Evolutionary conservation across 352 stramenopile genomes (phyloP).

Genomic region (Nannochloropsis limnetica): DNA sequence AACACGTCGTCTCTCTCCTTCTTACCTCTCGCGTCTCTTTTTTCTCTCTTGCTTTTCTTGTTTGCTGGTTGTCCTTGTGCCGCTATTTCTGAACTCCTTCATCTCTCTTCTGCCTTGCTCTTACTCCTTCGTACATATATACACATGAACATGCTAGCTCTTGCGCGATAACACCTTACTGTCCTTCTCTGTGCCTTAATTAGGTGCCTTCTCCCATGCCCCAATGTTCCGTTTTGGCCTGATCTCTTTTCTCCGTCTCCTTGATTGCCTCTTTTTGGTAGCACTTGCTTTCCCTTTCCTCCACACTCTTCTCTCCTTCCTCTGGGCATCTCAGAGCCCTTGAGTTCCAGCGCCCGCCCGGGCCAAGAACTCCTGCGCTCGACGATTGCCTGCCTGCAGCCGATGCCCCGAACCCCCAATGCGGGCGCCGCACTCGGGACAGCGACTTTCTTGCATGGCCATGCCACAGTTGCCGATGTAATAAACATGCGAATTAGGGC

Average conservation of each 20-base stretch:
- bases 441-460: slow-evolving; percentile 6
- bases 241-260: neutral
- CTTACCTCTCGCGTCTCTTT: neutral
- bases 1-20: neutral
- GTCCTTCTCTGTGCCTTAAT: neutral
- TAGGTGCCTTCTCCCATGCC: neutral
- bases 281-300: neutral
- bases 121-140: neutral
- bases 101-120: neutral
- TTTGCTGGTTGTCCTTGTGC: neutral
- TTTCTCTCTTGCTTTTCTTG: neutral
- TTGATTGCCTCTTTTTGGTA: neutral
- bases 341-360: neutral
- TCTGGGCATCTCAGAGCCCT: neutral
- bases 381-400: neutral
- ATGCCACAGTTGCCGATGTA: slow-evolving; percentile 36
- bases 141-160: neutral
- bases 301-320: neutral
- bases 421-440: slow-evolving; percentile 33
- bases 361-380: neutral
- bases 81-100: neutral
- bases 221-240: neutral
- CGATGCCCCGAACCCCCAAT: slow-evolving; percentile 32
- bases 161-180: neutral
- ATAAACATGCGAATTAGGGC: slow-evolving; percentile 40